phyloP scores from a whole-genome alignment of 164 flowering plant species.

The Piper longum region DNA sequence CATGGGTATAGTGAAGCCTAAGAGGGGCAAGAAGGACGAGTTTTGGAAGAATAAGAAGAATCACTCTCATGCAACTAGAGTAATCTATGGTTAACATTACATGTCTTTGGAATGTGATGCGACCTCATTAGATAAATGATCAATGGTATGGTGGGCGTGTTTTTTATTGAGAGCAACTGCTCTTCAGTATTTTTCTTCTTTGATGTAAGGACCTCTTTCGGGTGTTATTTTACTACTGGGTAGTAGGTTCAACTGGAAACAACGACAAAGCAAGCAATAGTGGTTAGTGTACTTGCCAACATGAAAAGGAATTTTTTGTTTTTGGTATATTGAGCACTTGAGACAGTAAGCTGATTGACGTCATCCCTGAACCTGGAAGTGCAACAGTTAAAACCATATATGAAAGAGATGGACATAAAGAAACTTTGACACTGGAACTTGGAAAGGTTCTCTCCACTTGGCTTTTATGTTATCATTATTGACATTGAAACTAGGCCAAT shows the following conservation, averaged over 20 bases:
- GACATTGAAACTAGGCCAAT: background rate
- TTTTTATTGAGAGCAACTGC: no score
- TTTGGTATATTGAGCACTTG: no score
- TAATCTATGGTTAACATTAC: background rate
- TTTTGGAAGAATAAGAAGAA: slow-evolving; percentile 78
- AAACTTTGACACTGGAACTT: background rate
- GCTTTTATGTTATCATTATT: background rate
- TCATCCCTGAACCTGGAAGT: background rate
- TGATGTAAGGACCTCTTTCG: no score
- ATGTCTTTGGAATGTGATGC: background rate
- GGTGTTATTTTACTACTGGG: background rate
- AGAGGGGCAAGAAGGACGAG: slow-evolving; percentile 69
- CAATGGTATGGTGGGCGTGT: no score
- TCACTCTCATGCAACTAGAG: slow-evolving; percentile 2
- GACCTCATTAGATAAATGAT: background rate
- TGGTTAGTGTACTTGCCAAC: no score
- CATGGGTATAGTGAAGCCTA: slow-evolving; percentile 39
- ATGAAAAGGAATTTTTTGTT: no score
- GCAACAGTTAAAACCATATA: background rate
- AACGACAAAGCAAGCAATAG: no score
- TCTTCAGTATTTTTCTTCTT: no score
- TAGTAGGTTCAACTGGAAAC: no score
- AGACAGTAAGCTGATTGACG: no score
- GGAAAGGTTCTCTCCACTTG: background rate
- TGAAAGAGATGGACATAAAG: background rate